Conservation (phyloP, 2,329 filamentous ascomycete genomes). For the Neofusicoccum laricinum region DNA sequence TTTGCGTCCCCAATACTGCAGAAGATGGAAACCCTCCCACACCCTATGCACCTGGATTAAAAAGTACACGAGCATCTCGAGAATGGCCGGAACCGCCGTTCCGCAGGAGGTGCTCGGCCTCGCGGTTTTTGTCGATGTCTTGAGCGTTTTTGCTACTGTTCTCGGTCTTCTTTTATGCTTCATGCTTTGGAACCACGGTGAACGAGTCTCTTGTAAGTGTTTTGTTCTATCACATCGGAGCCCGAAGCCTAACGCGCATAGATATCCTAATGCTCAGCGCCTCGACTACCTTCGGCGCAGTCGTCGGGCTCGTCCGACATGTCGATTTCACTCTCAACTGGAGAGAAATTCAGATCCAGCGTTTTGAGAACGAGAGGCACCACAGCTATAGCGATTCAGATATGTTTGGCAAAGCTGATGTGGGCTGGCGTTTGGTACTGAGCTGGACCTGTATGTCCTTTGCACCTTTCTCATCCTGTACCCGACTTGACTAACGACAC, state of each 20-base stretch:
- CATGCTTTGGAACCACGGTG: slow-evolving; percentile 15
- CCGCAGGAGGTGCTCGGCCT: slow-evolving; percentile 10
- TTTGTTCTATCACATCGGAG: neutral
- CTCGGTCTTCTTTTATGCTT: slow-evolving; percentile 4
- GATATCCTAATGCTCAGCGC: slow-evolving; percentile 14
- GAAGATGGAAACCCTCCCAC: neutral
- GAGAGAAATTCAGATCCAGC: slow-evolving; percentile 11
- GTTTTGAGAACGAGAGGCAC: neutral
- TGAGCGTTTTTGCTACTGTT: slow-evolving; percentile 1
- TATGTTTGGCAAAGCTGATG: slow-evolving; percentile 2
- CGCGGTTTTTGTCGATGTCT: slow-evolving; percentile 9
- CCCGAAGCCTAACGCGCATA: neutral
- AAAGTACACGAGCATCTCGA: neutral
- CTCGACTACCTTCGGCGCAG: neutral
- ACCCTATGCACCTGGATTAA: neutral
- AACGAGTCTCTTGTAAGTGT: slow-evolving; percentile 4
- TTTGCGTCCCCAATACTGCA: neutral
- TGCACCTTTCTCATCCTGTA: too few relatives aligned
- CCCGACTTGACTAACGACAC: neutral
- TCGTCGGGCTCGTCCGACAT: neutral
- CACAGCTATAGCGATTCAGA: neutral
- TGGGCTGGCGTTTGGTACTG: slow-evolving; percentile 12
- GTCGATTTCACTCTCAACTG: slow-evolving; percentile 15
- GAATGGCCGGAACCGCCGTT: neutral
- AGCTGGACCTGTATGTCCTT: slow-evolving; percentile 6